These are phyloP conservation scores for Lachancea dasiensis DNA, from an alignment of 805 yeast species.

Conservation along the genomic window DNA sequence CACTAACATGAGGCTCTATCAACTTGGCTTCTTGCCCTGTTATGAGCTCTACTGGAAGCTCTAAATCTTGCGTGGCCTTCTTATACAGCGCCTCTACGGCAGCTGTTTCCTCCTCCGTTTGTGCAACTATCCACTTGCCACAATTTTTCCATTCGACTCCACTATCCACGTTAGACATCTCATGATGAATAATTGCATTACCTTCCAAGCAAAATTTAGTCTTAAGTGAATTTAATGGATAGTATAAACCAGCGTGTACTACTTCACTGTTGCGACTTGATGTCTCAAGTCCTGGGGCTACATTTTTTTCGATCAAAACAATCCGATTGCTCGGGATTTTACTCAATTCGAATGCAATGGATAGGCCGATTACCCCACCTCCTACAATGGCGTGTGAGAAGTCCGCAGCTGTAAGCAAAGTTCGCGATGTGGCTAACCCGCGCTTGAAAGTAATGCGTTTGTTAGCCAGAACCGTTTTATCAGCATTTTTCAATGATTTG, in stretches of 20 bases:
- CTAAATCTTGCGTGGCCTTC: constrained; percentile 42
- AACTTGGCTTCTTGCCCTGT: constrained; percentile 38
- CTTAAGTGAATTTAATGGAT: constrained; percentile 63
- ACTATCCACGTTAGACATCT: constrained; percentile 33
- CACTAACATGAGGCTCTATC: constrained; percentile 63
- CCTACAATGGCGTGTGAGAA: constrained; percentile 73
- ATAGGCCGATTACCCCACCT: constrained; percentile 80
- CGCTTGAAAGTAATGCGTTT: no score
- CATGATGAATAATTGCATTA: constrained; percentile 57
- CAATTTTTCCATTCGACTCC: constrained; percentile 57
- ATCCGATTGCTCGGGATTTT: constrained; percentile 44
- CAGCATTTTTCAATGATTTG: no score
- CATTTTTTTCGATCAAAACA: constrained; percentile 63
- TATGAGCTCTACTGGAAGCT: constrained; percentile 56
- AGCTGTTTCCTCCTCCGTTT: constrained; percentile 54
- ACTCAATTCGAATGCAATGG: constrained; percentile 67
- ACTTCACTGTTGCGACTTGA: constrained; percentile 91
- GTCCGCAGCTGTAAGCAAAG: no score
- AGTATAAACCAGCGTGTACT: constrained; percentile 85
- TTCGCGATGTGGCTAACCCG: constrained; percentile 1
- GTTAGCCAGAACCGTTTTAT: no score
- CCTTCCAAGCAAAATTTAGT: constrained; percentile 71
- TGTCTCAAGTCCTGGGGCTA: constrained; percentile 67
- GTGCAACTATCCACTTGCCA: constrained; percentile 89
- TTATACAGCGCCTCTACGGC: constrained; percentile 49